A percentile compares a stretch with the other conserved stretches of the same genome.
These are phyloP conservation scores for Xylariaceae sp. DNA, from an alignment of 2,329 filamentous ascomycete genomes.

Conservation along the genomic window DNA sequence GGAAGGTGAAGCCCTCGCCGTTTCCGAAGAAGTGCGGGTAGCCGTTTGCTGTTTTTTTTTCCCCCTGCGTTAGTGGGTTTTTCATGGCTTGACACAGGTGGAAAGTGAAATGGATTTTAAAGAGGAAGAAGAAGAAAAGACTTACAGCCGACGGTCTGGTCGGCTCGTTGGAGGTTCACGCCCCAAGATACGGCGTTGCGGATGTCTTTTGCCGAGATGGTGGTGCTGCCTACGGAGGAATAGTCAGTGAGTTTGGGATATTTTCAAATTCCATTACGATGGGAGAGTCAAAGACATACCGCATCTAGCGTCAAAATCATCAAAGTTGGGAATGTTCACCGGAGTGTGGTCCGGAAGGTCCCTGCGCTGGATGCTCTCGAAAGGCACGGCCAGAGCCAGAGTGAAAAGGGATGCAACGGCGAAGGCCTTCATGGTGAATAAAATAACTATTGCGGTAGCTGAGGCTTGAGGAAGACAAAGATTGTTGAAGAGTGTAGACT, in stretches of 20 bases:
- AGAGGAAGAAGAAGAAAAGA: not conserved
- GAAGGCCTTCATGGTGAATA: not conserved
- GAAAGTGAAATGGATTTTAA: not conserved
- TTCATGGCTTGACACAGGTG: not conserved
- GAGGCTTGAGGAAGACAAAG: not conserved
- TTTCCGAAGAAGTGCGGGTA: not conserved
- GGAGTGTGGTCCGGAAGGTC: not conserved
- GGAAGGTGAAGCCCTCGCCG: not conserved
- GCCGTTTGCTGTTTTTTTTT: not conserved
- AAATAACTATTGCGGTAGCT: too few relatives aligned
- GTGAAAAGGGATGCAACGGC: not conserved
- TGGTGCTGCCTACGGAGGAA: not conserved
- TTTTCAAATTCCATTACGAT: not conserved
- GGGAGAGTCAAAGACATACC: not conserved
- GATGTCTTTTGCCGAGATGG: not conserved
- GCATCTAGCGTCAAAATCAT: not conserved
- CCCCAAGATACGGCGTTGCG: not conserved
- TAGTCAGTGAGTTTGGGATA: not conserved
- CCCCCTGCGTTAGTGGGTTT: not conserved
- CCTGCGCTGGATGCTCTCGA: not conserved
- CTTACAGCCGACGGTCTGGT: not conserved
- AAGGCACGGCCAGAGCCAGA: not conserved
- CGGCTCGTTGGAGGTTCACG: not conserved
- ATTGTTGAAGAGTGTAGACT: too few relatives aligned
- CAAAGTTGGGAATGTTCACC: not conserved